These are phyloP conservation scores for Torrubiellomyces zombiae DNA, from an alignment of 2,329 filamentous ascomycete genomes.

Conservation along the genomic window DNA sequence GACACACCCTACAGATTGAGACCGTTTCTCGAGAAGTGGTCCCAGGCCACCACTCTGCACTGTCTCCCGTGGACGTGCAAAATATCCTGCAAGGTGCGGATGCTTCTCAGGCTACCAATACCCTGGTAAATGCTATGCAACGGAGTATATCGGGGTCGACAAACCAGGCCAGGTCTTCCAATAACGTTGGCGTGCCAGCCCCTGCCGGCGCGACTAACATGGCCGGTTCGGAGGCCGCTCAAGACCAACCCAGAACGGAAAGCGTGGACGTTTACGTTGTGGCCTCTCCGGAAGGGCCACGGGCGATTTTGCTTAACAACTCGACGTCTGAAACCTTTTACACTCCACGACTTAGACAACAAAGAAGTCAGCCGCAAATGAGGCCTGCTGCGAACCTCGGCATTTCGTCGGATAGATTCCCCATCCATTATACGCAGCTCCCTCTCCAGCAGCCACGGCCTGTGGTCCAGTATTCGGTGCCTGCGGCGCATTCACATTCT, in stretches of 20 bases:
- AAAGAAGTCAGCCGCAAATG: slow-evolving; percentile 12
- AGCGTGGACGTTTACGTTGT: slow-evolving; percentile 41
- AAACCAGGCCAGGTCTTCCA: slow-evolving; percentile 16
- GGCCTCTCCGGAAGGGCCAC: slow-evolving; percentile 41
- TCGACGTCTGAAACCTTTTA: slow-evolving; percentile 31
- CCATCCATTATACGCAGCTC: slow-evolving; percentile 5
- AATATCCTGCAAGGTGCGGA: slow-evolving; percentile 29
- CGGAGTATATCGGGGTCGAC: slow-evolving; percentile 31
- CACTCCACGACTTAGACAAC: slow-evolving; percentile 22
- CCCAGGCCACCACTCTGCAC: slow-evolving; percentile 9
- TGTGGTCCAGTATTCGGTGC: no score
- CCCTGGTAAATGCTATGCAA: slow-evolving; percentile 34
- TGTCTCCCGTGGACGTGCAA: slow-evolving; percentile 27
- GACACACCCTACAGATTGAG: slow-evolving; percentile 19
- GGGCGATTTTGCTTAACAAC: slow-evolving; percentile 38
- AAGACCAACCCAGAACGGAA: slow-evolving; percentile 9
- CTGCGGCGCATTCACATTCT: no score
- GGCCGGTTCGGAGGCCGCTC: no score
- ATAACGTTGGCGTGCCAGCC: slow-evolving; percentile 25
- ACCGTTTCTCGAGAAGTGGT: slow-evolving; percentile 12
- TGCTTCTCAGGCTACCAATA: slow-evolving; percentile 25
- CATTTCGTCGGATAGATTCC: no score
- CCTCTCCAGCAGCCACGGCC: slow-evolving; percentile 12
- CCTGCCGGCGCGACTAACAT: no score
- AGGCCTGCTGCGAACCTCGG: slow-evolving; percentile 7